These are phyloP conservation scores for Rosa multiflora DNA, from an alignment of 306 rosid genomes.

Conservation along the genomic window DNA sequence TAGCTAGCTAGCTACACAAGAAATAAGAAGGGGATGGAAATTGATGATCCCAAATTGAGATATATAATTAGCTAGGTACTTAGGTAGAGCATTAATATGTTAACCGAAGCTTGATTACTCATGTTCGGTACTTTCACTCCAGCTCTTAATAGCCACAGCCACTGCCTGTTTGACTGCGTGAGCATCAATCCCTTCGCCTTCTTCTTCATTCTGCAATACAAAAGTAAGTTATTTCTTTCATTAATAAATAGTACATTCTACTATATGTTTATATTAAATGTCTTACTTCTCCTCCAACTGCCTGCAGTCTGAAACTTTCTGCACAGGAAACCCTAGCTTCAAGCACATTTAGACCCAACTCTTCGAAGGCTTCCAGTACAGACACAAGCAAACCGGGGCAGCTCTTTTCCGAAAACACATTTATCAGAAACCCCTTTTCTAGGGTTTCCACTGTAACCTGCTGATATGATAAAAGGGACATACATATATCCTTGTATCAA, in stretches of 20 bases:
- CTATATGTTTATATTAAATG: neutral
- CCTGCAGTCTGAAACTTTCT: slow-evolving; percentile 75
- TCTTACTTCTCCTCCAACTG: slow-evolving; percentile 87
- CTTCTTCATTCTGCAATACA: slow-evolving; percentile 39
- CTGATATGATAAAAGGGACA: slow-evolving; percentile 16
- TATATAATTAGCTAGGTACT: neutral
- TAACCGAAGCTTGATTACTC: slow-evolving; percentile 24
- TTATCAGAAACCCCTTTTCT: slow-evolving; percentile 80
- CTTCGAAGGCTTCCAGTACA: slow-evolving; percentile 80
- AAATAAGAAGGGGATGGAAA: neutral
- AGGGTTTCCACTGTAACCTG: slow-evolving; percentile 89
- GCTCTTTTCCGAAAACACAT: slow-evolving; percentile 58
- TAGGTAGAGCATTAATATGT: neutral
- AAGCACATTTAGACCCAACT: slow-evolving; percentile 70
- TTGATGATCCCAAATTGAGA: neutral
- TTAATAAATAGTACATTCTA: neutral
- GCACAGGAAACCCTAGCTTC: slow-evolving; percentile 99
- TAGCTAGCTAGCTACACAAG: slow-evolving; percentile 6
- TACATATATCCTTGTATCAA: neutral
- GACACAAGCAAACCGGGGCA: slow-evolving; percentile 87
- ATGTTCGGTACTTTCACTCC: slow-evolving; percentile 44
- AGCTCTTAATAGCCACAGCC: slow-evolving; percentile 47
- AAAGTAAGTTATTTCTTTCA: neutral
- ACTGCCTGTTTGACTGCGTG: slow-evolving; percentile 49
- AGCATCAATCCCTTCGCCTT: slow-evolving; percentile 44